Conservation (phyloP, 345 rosid species). For the Dipteronia sinensis region DNA sequence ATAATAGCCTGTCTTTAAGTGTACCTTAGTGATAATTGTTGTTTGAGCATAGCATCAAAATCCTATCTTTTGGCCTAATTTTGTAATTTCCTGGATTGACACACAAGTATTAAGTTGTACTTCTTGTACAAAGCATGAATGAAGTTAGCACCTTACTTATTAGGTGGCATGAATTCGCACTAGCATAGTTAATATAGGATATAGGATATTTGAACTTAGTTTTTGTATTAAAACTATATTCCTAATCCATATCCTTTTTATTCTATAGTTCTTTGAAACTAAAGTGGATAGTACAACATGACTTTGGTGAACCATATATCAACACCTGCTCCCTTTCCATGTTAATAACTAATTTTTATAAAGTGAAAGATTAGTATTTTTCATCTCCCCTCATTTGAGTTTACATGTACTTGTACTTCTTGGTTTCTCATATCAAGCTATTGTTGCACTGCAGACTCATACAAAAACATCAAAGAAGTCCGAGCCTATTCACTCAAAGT, state of each 20-base stretch:
- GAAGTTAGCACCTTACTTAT: background rate
- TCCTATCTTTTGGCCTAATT: background rate
- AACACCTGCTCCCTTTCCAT: background rate
- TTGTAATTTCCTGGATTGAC: background rate
- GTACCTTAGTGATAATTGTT: too few species aligned
- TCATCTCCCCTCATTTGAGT: background rate
- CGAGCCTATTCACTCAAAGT: constrained; percentile 19
- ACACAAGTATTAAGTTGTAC: background rate
- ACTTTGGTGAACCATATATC: background rate
- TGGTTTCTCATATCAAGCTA: constrained; percentile 16
- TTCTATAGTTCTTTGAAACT: background rate
- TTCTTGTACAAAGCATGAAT: background rate
- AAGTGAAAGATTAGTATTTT: background rate
- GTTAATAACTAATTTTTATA: background rate
- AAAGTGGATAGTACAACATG: background rate
- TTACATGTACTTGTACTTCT: background rate
- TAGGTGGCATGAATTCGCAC: background rate
- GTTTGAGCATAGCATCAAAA: background rate
- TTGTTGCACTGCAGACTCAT: constrained; percentile 73
- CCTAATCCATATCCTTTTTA: background rate
- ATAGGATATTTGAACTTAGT: background rate
- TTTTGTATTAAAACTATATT: background rate
- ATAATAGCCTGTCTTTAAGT: background rate
- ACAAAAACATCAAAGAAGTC: constrained; percentile 52
- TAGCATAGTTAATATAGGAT: background rate